These are phyloP conservation scores for Fusarium ramigenum DNA, from an alignment of 2,329 filamentous ascomycete species.

Conservation along the genomic window DNA sequence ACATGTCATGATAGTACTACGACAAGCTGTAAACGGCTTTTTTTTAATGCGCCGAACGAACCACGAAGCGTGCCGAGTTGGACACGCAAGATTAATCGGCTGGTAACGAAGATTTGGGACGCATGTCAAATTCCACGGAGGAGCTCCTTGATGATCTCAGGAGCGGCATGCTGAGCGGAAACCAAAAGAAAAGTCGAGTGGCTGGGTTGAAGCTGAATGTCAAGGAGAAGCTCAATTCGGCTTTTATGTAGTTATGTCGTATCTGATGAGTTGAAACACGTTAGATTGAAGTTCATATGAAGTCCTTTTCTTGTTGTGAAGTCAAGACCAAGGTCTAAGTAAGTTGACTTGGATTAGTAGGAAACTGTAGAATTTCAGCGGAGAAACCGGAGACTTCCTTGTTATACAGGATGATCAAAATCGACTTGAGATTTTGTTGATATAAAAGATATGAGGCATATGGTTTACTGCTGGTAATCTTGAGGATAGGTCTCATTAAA, in stretches of 20 bases:
- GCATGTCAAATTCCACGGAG: conserved; percentile 43
- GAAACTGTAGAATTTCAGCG: neutral
- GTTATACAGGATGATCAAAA: too few relatives aligned
- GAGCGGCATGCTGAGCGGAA: conserved; percentile 47
- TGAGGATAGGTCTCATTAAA: neutral
- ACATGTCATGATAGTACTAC: conserved; percentile 76
- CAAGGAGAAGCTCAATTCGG: conserved; percentile 49
- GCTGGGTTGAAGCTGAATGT: conserved; percentile 51
- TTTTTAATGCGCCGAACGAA: conserved; percentile 57
- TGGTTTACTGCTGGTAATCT: neutral
- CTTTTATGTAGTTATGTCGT: conserved; percentile 57
- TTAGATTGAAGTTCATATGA: conserved; percentile 44
- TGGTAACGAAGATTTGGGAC: conserved; percentile 46
- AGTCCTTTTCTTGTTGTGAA: neutral
- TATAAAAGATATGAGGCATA: neutral
- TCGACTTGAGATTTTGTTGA: neutral
- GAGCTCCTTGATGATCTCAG: conserved; percentile 39
- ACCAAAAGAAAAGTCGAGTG: conserved; percentile 47
- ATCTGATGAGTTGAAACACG: conserved; percentile 53
- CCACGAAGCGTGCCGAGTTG: conserved; percentile 55
- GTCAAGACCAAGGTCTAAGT: neutral
- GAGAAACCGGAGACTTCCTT: neutral
- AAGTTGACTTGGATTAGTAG: neutral
- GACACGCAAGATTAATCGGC: conserved; percentile 54
- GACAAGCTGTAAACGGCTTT: conserved; percentile 87